These are phyloP conservation scores for Fusarium dimerum DNA, from an alignment of 2,329 filamentous ascomycete species.

Conservation along the genomic window DNA sequence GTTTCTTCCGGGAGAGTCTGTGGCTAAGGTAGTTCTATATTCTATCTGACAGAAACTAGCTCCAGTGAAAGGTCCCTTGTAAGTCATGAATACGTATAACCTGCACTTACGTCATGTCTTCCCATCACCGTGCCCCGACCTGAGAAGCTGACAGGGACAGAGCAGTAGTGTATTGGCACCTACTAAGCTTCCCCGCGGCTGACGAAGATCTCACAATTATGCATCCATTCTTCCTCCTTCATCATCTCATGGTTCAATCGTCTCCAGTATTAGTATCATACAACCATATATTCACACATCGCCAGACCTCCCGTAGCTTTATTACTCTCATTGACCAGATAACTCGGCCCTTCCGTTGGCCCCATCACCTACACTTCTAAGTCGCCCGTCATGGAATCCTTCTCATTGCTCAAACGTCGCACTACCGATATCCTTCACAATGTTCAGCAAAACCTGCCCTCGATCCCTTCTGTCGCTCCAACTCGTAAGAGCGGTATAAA, in stretches of 20 bases:
- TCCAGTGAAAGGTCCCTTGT: background rate
- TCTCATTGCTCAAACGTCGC: slow-evolving; percentile 55
- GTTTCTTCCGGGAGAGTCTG: too few relatives aligned
- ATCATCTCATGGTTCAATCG: slow-evolving; percentile 9
- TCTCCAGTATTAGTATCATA: background rate
- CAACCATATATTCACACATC: background rate
- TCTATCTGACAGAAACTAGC: too few relatives aligned
- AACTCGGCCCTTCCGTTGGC: slow-evolving; percentile 11
- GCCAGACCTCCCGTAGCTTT: background rate
- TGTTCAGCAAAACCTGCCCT: slow-evolving; percentile 48
- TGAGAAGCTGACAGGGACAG: slow-evolving; percentile 2
- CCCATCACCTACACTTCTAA: slow-evolving; percentile 3
- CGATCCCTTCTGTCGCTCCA: slow-evolving; percentile 32
- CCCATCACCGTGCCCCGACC: background rate
- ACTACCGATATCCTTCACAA: slow-evolving; percentile 55
- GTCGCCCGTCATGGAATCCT: slow-evolving; percentile 44
- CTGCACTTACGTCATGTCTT: background rate
- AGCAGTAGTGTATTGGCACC: background rate
- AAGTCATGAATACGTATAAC: background rate
- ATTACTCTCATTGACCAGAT: background rate
- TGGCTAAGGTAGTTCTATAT: too few relatives aligned
- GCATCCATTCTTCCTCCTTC: slow-evolving; percentile 10
- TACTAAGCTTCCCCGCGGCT: slow-evolving; percentile 24
- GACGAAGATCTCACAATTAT: slow-evolving; percentile 6
- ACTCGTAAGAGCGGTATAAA: slow-evolving; percentile 42